Evolutionary conservation across 192 early-diverging fungal genomes (phyloP), one percentile per base, ranked within the genome.

Genomic region (Backusella macrospora): DNA sequence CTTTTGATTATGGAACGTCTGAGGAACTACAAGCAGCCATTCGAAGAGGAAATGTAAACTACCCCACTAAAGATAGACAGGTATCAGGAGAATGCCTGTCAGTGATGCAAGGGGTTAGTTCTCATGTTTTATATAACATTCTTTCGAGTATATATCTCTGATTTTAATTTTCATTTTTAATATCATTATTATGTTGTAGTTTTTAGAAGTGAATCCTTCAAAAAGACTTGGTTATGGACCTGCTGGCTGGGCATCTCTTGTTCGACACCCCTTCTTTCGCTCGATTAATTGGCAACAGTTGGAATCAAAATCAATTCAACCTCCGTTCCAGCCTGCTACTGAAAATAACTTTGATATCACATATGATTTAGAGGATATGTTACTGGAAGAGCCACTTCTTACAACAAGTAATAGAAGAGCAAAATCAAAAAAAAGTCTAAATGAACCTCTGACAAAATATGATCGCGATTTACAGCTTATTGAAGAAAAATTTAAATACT

Each of bases 321-420:
- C 88, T 29, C 76, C 80, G 13, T 89, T 83, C 71, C 71, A 65
- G 42, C 88, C 88, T 26, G 73, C 88, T 12, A 79, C 82, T 74
- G 83, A 88, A 49, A 89, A 92, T 72, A 99, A 99, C 74, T 99
- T 97, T 82, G 98, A 99, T 84, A 93, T 93, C 14, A 95, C 94
- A 14, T 90, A 96, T 80, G 98, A 99, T 68, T 79, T 99, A 37
- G 97, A 99, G 69, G 96, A 99, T 8, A 26, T 65, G 18, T 34
- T 65, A 43, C 14, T 73, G 43, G 72, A 64, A 46, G 47, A 64
- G 46, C 64, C 29, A 37, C 59, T 14, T 12, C 18, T 43, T 37
- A 62, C 73, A 23, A 47, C 18, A 43, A 21, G 13, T 8, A 59
- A 26, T 39, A 37, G 44, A 52, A 43, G 64, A 47, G 39, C 21